Evolutionary conservation across 345 rosid genomes (phyloP), one percentile per base, ranked within the genome.

Genomic region (Mallotus nudiflorus): DNA sequence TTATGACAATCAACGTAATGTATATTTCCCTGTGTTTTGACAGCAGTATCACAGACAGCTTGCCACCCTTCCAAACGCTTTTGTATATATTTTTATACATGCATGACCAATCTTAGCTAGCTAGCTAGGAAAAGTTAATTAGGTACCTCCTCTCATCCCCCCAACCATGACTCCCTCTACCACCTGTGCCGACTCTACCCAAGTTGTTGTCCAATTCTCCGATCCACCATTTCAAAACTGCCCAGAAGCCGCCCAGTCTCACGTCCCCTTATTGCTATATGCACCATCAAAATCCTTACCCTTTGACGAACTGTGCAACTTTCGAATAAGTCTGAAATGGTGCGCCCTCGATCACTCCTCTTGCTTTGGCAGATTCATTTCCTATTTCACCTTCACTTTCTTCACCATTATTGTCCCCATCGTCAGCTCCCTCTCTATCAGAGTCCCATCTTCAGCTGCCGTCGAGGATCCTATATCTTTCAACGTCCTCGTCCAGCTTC

Each of bases 271-370:
- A 10, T 35, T 74, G 9, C 78, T 70, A 53, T 80, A 72, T 40
- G 66, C 78, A 3, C 69, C 74, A 55, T 81, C 89, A 33, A 78
- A 75, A 65, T 72, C 84, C n/a, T 40, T 71, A n/a, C 74, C 76
- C 55, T 58, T 61, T 0, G 87, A 89, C 49, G 91, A 86, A 69
- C 80, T 86, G 14, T 77, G 65, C 56, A 76, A 66, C 72, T 91
- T 89, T 49, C 86, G 87, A 20, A 54, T 82, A 19, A 75, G 90
- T 71, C 92, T 91, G 45, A 81, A 73, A 66, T 88, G 87, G 88
- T 88, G 88, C 9, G 85, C 91, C 1, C 84, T 91, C 31, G 88
- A 91, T 60, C 97, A 91, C 77, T 84, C 93, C 58, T 72, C 95
- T 27, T 60, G 74, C 73, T 9, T 33, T 2, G 89, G 91, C 27